These are phyloP conservation scores for Globisporangium echinulatum DNA, from an alignment of 352 stramenopile species.

Conservation along the genomic window DNA sequence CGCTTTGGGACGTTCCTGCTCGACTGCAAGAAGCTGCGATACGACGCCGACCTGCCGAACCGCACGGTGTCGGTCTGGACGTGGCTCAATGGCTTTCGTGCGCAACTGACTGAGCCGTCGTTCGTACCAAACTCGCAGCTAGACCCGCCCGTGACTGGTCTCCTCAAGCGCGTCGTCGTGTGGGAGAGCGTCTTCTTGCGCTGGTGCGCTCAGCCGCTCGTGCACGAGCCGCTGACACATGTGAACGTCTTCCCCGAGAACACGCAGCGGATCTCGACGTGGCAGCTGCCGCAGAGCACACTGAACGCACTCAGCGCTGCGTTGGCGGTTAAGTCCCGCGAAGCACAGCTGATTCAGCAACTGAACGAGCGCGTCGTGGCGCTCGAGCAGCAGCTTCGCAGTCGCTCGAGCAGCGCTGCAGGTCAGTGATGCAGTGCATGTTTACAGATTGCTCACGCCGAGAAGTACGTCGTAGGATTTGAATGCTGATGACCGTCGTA, in stretches of 20 bases:
- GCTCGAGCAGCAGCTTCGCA: constrained; percentile 23
- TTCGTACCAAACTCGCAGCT: constrained; percentile 46
- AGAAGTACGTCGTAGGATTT: too few relatives aligned
- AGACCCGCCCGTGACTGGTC: constrained; percentile 45
- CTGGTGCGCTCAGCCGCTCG: constrained; percentile 59
- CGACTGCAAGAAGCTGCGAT: constrained; percentile 88
- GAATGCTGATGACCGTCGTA: too few relatives aligned
- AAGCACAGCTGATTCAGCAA: constrained; percentile 34
- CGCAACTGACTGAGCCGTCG: constrained; percentile 47
- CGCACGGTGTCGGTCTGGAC: constrained; percentile 76
- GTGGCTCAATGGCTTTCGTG: constrained; percentile 72
- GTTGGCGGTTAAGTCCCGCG: constrained; percentile 32
- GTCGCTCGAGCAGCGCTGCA: background rate
- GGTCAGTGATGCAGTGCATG: background rate
- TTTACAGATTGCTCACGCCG: background rate
- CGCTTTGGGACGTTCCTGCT: constrained; percentile 98
- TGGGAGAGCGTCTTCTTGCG: constrained; percentile 73
- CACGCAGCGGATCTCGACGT: constrained; percentile 42
- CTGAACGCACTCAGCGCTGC: constrained; percentile 43
- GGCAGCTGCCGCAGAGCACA: constrained; percentile 51
- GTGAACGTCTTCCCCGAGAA: constrained; percentile 61
- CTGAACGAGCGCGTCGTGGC: constrained; percentile 27
- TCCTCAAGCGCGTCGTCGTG: constrained; percentile 56
- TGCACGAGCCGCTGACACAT: constrained; percentile 29
- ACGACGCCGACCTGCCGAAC: constrained; percentile 46